Evolutionary conservation across 139 green algal species (phyloP), one percentile per base, ranked within the genome.

Genomic region (Marvania coccoides): DNA sequence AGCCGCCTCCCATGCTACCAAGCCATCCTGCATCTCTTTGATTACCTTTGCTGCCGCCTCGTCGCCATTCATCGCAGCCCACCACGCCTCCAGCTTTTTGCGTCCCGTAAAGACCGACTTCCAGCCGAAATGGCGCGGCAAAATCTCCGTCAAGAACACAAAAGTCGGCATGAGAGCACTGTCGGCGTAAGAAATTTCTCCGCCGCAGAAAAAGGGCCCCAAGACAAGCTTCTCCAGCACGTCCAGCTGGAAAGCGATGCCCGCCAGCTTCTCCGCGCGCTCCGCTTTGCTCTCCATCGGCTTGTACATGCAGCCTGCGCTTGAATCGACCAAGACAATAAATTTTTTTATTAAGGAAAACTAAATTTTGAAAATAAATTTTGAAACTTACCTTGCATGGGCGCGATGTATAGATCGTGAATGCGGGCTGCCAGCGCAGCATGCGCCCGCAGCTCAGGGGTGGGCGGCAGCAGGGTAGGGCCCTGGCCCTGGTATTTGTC

Each of bases 91-190:
- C 37, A 91, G 74, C 70, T 84, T 86, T 58, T 83, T 85, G 9
- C 83, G 74, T 23, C 75, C 67, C 6, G 45, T 68, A 66, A 87
- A 89, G 35, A 90, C 60, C 64, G 79, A 62, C 10, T 36, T 6
- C 84, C 86, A 92, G 12, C 88, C 86, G 67, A 93, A 95, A 59
- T 84, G 76, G 26, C 67, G 72, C 10, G 81, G 80, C 55, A 93
- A 72, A 7, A 91, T 90, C 71, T 77, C 77, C 0, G 65, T 65
- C 23, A 87, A 72, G 66, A 92, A 91, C n/a, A 88, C 73, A 46
- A 91, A 81, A 0, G 84, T 89, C 31, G 85, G 85, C 29, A 91
- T 79, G 38, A 92, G 62, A 2, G 86, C 77, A 3, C 59, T 70
- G 47, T 95, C 88, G 4, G 62, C 82, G 26, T 61, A 68, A 4